These are phyloP conservation scores for Aegilops tauschii DNA, from an alignment of 176 grass and related monocot species.

Conservation along the genomic window DNA sequence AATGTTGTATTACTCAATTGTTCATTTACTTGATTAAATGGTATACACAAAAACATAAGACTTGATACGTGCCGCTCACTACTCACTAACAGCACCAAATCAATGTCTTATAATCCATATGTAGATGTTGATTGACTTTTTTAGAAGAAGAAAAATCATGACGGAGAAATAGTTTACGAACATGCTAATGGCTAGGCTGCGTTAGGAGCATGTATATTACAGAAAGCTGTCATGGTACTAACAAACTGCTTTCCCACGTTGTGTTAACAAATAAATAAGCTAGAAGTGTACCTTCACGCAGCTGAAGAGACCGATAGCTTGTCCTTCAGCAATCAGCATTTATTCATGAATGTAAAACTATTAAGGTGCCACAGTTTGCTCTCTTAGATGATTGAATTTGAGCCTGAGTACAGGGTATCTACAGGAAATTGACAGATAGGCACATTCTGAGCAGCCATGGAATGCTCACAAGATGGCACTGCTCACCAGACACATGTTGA, in stretches of 20 bases:
- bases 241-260: neutral
- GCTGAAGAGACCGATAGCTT: neutral
- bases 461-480: conserved; percentile 8
- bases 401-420: conserved; percentile 4
- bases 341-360: neutral
- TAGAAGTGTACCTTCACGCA: neutral
- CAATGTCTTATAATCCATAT: conserved; percentile 14
- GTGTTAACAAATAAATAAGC: neutral
- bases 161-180: neutral
- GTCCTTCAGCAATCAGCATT: conserved; percentile 7
- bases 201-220: neutral
- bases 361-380: neutral
- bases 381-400: neutral
- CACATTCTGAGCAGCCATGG: neutral
- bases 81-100: conserved; percentile 35
- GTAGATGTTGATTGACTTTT: neutral
- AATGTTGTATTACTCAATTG: neutral
- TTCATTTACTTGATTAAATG: neutral
- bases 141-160: neutral
- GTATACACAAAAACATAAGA: neutral
- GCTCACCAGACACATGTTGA: conserved; percentile 3
- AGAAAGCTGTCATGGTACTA: neutral
- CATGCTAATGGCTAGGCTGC: neutral
- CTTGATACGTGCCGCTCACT: conserved; percentile 37
- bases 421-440: neutral